Evolutionary conservation across 768 basidiomycete genomes (phyloP).

Genomic region (Gyrodon lividus): DNA sequence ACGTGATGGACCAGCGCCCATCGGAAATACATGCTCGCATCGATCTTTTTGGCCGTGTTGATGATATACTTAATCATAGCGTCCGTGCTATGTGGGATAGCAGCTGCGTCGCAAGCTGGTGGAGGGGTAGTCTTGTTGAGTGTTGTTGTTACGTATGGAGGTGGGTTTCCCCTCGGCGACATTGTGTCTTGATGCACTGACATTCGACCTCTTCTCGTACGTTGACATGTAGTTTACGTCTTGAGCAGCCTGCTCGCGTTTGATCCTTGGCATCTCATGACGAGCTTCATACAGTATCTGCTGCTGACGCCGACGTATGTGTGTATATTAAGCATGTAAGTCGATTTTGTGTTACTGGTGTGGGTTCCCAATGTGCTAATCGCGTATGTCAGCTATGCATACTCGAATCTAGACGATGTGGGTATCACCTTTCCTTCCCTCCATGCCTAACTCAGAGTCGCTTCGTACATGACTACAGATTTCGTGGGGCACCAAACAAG

Average conservation of each 20-base stretch:
- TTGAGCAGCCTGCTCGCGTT: conserved; percentile 78
- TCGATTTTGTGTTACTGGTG: background rate
- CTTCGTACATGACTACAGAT: conserved; percentile 44
- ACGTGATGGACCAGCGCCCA: conserved; percentile 17
- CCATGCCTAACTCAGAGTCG: conserved; percentile 6
- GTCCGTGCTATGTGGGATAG: conserved; percentile 77
- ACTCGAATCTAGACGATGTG: conserved; percentile 83
- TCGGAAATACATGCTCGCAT: conserved; percentile 76
- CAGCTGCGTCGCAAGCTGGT: conserved; percentile 67
- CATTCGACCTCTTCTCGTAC: conserved; percentile 1
- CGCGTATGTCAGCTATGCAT: conserved; percentile 63
- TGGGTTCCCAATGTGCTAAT: conserved; percentile 14
- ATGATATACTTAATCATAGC: conserved; percentile 85
- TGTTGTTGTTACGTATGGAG: conserved; percentile 80
- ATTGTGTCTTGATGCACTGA: conserved; percentile 1
- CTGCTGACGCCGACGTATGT: conserved; percentile 81
- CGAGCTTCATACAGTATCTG: conserved; percentile 87
- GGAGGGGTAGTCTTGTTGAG: conserved; percentile 79
- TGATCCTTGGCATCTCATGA: conserved; percentile 96
- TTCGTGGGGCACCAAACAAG: conserved; percentile 97
- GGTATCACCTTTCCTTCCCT: conserved; percentile 9
- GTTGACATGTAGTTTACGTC: conserved; percentile 57
- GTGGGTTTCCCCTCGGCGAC: conserved; percentile 40
- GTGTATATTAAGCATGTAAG: conserved; percentile 76
- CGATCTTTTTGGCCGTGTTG: conserved; percentile 69